phyloP scores from a whole-genome alignment of 176 grass and related monocot species.

The Zea luxurians region DNA sequence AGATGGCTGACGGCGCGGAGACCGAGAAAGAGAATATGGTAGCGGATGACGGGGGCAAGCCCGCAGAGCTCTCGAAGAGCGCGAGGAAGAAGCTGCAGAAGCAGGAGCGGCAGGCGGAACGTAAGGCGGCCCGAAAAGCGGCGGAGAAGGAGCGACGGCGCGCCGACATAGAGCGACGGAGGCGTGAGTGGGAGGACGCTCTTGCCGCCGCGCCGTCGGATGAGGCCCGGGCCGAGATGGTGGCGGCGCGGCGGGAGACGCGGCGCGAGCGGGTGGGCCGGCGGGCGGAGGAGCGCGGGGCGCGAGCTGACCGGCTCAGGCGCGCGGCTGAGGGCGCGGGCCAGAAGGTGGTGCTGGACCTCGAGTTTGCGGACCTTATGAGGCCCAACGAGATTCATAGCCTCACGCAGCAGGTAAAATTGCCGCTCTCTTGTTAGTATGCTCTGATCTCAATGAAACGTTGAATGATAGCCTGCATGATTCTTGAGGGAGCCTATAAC shows the following conservation, averaged over 20 bases:
- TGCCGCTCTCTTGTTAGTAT: slow-evolving; percentile 1
- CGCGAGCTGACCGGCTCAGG: slow-evolving; percentile 48
- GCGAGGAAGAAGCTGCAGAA: slow-evolving; percentile 65
- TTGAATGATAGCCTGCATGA: background rate
- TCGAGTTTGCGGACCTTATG: slow-evolving; percentile 77
- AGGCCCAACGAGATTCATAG: slow-evolving; percentile 72
- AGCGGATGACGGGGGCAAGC: background rate
- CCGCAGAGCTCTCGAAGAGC: slow-evolving; percentile 52
- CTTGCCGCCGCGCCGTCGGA: slow-evolving; percentile 56
- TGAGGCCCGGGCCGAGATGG: slow-evolving; percentile 55
- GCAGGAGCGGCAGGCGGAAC: slow-evolving; percentile 58
- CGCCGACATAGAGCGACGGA: slow-evolving; percentile 50
- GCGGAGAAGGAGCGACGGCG: slow-evolving; percentile 67
- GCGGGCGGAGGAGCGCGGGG: slow-evolving; percentile 52
- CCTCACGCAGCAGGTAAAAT: slow-evolving; percentile 67
- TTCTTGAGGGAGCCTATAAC: background rate
- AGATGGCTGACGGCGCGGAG: slow-evolving; percentile 41
- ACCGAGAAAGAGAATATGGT: background rate
- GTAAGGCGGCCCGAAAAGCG: slow-evolving; percentile 64
- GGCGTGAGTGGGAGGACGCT: slow-evolving; percentile 58
- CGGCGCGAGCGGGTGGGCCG: slow-evolving; percentile 60
- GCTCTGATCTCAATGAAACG: background rate
- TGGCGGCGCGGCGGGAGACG: slow-evolving; percentile 44
- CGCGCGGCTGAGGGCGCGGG: slow-evolving; percentile 55
- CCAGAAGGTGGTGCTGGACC: slow-evolving; percentile 74